Evolutionary conservation across 2,329 filamentous ascomycete species (phyloP).

Genomic region (Juglanconis juglandina): DNA sequence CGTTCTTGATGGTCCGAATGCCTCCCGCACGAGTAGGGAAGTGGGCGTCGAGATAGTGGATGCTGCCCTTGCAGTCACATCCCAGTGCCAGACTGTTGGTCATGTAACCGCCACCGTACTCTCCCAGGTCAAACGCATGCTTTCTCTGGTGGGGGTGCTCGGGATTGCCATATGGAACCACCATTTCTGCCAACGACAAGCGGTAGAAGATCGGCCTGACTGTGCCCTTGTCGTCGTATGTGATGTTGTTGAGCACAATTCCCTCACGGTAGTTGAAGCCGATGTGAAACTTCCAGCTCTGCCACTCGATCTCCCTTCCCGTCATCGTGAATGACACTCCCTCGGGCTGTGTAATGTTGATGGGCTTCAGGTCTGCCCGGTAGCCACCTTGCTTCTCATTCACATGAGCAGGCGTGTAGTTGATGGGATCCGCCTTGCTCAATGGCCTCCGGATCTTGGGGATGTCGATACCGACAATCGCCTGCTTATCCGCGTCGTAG

Average conservation of each 20-base stretch:
- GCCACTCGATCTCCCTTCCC: constrained; percentile 76
- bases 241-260: constrained; percentile 85
- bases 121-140: constrained; percentile 76
- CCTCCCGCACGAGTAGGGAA: constrained; percentile 76
- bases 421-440: constrained; percentile 67
- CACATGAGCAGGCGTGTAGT: constrained; percentile 74
- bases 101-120: constrained; percentile 81
- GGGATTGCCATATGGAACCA: constrained; percentile 82
- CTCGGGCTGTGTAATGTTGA: constrained; percentile 71
- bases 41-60: constrained; percentile 85
- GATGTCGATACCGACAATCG: constrained; percentile 80
- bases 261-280: constrained; percentile 95
- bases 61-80: constrained; percentile 84
- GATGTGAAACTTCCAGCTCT: constrained; percentile 90
- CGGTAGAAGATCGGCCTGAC: constrained; percentile 82
- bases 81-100: constrained; percentile 73
- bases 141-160: constrained; percentile 78
- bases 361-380: constrained; percentile 73
- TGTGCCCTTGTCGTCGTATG: constrained; percentile 78
- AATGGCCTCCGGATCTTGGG: constrained; percentile 73
- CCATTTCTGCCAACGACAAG: constrained; percentile 88
- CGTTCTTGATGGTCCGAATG: constrained; percentile 83
- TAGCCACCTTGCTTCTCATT: constrained; percentile 68
- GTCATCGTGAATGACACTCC: constrained; percentile 81
- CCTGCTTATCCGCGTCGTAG: constrained; percentile 73